Evolutionary conservation across 169 alveolate genomes (phyloP).

Genomic region (Plasmodium yoelii): DNA sequence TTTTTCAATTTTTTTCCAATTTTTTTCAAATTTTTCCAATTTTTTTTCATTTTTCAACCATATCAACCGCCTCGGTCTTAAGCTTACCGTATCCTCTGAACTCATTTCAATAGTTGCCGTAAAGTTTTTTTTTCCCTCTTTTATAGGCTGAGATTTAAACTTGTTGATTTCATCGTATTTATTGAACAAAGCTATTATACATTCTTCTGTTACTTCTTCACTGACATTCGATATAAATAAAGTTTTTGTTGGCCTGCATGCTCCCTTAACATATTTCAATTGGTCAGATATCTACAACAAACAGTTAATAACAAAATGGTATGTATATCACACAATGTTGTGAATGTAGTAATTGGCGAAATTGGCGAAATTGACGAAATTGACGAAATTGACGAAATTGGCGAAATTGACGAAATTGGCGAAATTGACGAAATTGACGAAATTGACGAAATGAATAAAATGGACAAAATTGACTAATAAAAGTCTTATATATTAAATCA

Average conservation of each 20-base stretch:
- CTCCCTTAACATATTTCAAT: conserved; percentile 80
- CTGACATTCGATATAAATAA: conserved; percentile 80
- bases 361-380: too few relatives aligned
- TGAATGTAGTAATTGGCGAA: too few relatives aligned
- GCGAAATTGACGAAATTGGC: too few relatives aligned
- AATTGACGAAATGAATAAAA: too few relatives aligned
- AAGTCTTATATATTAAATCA: not conserved
- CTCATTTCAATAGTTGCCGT: conserved; percentile 39
- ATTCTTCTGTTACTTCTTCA: conserved; percentile 78
- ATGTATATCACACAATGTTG: too few relatives aligned
- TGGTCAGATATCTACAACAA: conserved; percentile 74
- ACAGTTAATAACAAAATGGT: not conserved
- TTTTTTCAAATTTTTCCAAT: not conserved
- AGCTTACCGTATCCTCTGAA: conserved; percentile 59
- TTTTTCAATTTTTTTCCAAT: not conserved
- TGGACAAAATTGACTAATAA: too few relatives aligned
- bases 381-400: too few relatives aligned
- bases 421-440: too few relatives aligned
- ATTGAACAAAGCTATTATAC: conserved; percentile 64
- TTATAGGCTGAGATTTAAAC: conserved; percentile 39
- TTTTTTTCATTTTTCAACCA: too few relatives aligned
- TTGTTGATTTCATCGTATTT: conserved; percentile 76
- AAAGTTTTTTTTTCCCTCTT: conserved; percentile 59
- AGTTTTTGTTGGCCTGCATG: conserved; percentile 83
- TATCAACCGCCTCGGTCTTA: not conserved